Conservation (phyloP, 2,329 filamentous ascomycete species). For the Diaporthe citrichinensis region DNA sequence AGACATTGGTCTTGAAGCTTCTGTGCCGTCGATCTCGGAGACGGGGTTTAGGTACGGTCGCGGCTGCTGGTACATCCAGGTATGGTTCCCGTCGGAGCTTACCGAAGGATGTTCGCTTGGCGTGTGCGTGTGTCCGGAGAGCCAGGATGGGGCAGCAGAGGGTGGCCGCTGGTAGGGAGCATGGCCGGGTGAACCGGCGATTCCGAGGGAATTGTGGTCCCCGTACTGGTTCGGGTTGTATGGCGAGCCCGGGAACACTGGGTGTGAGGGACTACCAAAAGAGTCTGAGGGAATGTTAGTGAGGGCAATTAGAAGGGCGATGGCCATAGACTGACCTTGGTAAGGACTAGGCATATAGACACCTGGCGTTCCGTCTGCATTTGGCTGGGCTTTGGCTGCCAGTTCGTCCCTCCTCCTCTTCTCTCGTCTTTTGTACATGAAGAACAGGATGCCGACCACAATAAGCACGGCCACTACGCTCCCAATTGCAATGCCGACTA, state of each 20-base stretch:
- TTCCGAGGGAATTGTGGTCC: slow-evolving; percentile 14
- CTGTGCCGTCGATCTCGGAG: slow-evolving; percentile 36
- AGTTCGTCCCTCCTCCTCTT: not conserved
- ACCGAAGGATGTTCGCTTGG: slow-evolving; percentile 20
- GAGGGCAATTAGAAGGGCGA: not conserved
- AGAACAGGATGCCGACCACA: slow-evolving; percentile 6
- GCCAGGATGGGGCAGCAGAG: slow-evolving; percentile 33
- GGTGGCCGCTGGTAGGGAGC: slow-evolving; percentile 18
- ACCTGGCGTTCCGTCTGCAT: slow-evolving; percentile 4
- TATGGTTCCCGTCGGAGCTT: slow-evolving; percentile 29
- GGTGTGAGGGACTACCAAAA: not conserved
- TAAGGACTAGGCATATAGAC: slow-evolving; percentile 37
- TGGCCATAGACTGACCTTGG: slow-evolving; percentile 22
- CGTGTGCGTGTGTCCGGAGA: slow-evolving; percentile 19
- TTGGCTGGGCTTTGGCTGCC: not conserved
- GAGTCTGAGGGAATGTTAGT: slow-evolving; percentile 17
- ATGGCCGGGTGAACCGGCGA: not conserved
- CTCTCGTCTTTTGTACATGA: slow-evolving; percentile 3
- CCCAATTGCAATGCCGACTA: slow-evolving; percentile 43
- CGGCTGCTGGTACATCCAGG: not conserved
- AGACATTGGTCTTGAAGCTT: slow-evolving; percentile 16
- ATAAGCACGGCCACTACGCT: slow-evolving; percentile 35
- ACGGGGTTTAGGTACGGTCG: slow-evolving; percentile 27
- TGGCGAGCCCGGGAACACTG: not conserved
- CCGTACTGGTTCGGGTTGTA: slow-evolving; percentile 1